Percentiles rank a stretch among this genome's conserved stretches.
Conservation (phyloP, 75 land plant species). For the Pinus tabuliformis region DNA sequence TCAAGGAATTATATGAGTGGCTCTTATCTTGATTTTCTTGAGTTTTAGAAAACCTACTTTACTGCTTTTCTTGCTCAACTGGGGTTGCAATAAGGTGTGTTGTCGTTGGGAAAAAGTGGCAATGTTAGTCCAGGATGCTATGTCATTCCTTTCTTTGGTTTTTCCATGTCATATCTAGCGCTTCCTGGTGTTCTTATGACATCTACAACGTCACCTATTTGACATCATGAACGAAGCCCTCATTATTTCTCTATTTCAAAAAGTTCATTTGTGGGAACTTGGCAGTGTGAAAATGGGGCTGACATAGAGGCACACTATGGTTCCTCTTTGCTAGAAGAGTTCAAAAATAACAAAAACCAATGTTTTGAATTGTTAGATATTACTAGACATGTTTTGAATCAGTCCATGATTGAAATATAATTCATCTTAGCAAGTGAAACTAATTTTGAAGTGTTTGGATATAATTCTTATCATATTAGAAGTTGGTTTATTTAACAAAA, state of each 20-base stretch:
- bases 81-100: slow-evolving; percentile 56
- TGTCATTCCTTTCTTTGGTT: too few relatives aligned
- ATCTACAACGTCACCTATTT: slow-evolving; percentile 49
- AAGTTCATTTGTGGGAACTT: slow-evolving; percentile 37
- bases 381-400: slow-evolving; percentile 69
- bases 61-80: slow-evolving; percentile 45
- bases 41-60: slow-evolving; percentile 59
- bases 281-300: slow-evolving; percentile 49
- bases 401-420: too few relatives aligned
- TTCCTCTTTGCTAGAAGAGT: slow-evolving; percentile 48
- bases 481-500: too few relatives aligned
- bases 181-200: too few relatives aligned
- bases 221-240: slow-evolving; percentile 57
- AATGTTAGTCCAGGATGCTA: slow-evolving; percentile 45
- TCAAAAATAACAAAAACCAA: slow-evolving; percentile 57
- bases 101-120: slow-evolving; percentile 36
- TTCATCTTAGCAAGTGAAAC: too few relatives aligned
- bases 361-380: slow-evolving; percentile 90
- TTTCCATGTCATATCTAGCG: too few relatives aligned
- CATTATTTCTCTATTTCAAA: slow-evolving; percentile 52
- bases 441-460: too few relatives aligned
- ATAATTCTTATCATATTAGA: too few relatives aligned
- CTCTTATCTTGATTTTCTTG: slow-evolving; percentile 47
- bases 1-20: slow-evolving; percentile 48
- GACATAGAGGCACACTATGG: slow-evolving; percentile 50